Percentiles rank a stretch among this genome's conserved stretches.
phyloP scores from a whole-genome alignment of 129 eudicot species.

The Escallonia herrerae region DNA sequence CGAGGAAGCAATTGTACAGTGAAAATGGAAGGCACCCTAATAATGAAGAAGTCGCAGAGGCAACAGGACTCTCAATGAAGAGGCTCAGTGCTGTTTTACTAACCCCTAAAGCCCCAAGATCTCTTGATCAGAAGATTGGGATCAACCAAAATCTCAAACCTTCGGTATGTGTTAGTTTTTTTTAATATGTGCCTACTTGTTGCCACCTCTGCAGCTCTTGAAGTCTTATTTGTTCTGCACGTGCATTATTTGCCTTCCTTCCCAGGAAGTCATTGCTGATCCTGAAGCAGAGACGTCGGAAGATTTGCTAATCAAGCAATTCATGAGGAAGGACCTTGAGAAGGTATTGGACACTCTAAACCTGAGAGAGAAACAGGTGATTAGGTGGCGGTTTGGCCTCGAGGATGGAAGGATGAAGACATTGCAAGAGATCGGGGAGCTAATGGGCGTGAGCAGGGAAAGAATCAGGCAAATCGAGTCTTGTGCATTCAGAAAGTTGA shows the following conservation, averaged over 20 bases:
- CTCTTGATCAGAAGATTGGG: slow-evolving; percentile 78
- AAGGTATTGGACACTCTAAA: slow-evolving; percentile 58
- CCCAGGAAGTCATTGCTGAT: slow-evolving; percentile 66
- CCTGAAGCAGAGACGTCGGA: slow-evolving; percentile 81
- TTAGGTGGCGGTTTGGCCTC: slow-evolving; percentile 74
- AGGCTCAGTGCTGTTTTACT: slow-evolving; percentile 58
- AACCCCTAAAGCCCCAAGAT: slow-evolving; percentile 79
- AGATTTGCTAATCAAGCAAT: slow-evolving; percentile 52
- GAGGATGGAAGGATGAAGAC: slow-evolving; percentile 69
- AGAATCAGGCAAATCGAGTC: slow-evolving; percentile 87
- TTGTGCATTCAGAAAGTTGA: slow-evolving; percentile 63
- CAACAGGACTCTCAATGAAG: slow-evolving; percentile 75
- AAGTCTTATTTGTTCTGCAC: background rate
- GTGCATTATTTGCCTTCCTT: background rate
- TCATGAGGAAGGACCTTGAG: slow-evolving; percentile 59
- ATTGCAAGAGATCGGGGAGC: slow-evolving; percentile 85
- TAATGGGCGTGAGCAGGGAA: slow-evolving; percentile 89
- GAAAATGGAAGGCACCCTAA: slow-evolving; percentile 65
- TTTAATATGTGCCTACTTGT: background rate
- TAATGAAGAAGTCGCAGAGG: slow-evolving; percentile 64
- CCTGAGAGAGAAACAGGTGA: slow-evolving; percentile 56
- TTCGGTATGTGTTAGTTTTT: slow-evolving; percentile 44
- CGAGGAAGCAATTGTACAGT: slow-evolving; percentile 40
- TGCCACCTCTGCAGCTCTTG: no score
- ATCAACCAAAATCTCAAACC: slow-evolving; percentile 52